These are phyloP conservation scores for Podospora didyma DNA, from an alignment of 495 filamentous ascomycete genomes.

Conservation along the genomic window DNA sequence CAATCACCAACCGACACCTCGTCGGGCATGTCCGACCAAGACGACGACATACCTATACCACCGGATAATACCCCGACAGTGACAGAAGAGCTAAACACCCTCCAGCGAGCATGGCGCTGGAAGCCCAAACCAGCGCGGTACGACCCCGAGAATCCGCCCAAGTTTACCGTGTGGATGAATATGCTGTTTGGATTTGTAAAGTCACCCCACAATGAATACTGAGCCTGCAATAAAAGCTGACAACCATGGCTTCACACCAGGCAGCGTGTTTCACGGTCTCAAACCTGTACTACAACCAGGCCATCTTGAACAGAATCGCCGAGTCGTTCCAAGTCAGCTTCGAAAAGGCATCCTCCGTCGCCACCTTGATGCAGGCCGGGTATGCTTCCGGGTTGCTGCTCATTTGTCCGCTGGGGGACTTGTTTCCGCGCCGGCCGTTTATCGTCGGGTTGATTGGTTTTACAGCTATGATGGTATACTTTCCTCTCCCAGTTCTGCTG, in stretches of 20 bases:
- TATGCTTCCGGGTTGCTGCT: conserved; percentile 73
- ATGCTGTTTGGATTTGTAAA: conserved; percentile 30
- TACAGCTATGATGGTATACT: conserved; percentile 59
- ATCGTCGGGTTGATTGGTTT: conserved; percentile 62
- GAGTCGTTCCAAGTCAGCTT: conserved; percentile 56
- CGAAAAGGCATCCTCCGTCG: conserved; percentile 56
- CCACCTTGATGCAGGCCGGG: conserved; percentile 76
- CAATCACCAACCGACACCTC: too few relatives aligned
- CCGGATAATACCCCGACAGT: not conserved
- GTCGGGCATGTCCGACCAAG: too few relatives aligned
- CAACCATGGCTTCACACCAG: conserved; percentile 14
- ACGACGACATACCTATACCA: too few relatives aligned
- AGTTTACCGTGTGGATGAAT: conserved; percentile 32
- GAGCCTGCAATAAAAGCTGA: not conserved
- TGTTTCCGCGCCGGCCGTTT: conserved; percentile 66
- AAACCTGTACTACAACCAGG: conserved; percentile 68
- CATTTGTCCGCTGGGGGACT: conserved; percentile 74
- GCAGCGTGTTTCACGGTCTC: conserved; percentile 50
- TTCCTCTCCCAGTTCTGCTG: not conserved
- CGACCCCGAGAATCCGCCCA: conserved; percentile 28
- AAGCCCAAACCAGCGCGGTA: conserved; percentile 27
- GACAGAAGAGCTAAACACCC: not conserved
- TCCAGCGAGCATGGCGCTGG: conserved; percentile 16
- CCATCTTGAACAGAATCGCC: conserved; percentile 62
- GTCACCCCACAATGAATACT: not conserved